Evolutionary conservation across 352 stramenopile species (phyloP).

Genomic region (Phytopythium helicoides): DNA sequence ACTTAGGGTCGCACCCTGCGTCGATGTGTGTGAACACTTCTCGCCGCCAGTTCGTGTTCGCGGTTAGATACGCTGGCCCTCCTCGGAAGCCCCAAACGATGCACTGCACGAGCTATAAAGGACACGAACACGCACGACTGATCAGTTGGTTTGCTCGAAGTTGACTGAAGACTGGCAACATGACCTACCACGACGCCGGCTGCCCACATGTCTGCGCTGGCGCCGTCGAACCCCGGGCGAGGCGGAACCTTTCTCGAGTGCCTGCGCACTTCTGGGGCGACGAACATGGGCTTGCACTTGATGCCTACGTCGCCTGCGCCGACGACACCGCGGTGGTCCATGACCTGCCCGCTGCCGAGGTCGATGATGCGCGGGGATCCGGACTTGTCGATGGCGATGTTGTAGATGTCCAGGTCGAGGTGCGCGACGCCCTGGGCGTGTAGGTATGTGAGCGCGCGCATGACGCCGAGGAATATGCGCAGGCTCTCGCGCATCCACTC

Average conservation of each 20-base stretch:
- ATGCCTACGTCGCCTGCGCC: conserved; percentile 64
- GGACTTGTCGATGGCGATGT: conserved; percentile 70
- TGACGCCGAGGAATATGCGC: conserved; percentile 63
- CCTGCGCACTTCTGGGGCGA: conserved; percentile 65
- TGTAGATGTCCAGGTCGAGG: conserved; percentile 85
- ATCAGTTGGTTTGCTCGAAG: neutral
- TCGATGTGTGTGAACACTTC: conserved; percentile 81
- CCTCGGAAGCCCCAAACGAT: conserved; percentile 79
- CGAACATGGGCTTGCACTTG: conserved; percentile 82
- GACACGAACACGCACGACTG: conserved; percentile 6
- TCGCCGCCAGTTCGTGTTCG: conserved; percentile 61
- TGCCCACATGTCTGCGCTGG: conserved; percentile 73
- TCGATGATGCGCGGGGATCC: conserved; percentile 69
- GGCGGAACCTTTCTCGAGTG: conserved; percentile 56
- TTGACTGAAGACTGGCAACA: neutral
- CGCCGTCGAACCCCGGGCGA: conserved; percentile 69
- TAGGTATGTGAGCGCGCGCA: conserved; percentile 72
- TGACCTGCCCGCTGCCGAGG: conserved; percentile 72
- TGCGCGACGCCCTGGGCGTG: conserved; percentile 78
- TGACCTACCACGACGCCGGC: conserved; percentile 75
- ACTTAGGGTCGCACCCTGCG: conserved; percentile 42
- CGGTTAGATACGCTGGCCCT: conserved; percentile 56
- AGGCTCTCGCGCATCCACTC: conserved; percentile 80
- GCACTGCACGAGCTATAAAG: conserved; percentile 66
- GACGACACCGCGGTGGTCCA: conserved; percentile 62